Conservation (phyloP, 2,329 filamentous ascomycete species). For the Keithomyces neogunnii region DNA sequence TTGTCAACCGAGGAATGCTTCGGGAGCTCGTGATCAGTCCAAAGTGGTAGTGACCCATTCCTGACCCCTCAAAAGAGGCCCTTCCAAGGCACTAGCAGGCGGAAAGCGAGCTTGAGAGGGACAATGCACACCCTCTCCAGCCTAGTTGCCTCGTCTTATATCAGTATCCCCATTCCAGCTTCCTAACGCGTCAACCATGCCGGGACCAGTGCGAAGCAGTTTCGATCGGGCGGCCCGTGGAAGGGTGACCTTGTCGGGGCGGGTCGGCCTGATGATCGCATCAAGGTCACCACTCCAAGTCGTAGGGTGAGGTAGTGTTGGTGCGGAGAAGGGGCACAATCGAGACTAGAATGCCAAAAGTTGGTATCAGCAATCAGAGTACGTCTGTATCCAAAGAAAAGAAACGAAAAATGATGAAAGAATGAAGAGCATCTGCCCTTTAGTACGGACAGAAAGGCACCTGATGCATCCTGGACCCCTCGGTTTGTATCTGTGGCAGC, state of each 20-base stretch:
- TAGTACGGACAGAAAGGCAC: too few relatives aligned
- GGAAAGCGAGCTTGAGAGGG: not conserved
- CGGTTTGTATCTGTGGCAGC: too few relatives aligned
- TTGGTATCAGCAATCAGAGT: too few relatives aligned
- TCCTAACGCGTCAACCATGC: not conserved
- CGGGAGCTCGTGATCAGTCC: not conserved
- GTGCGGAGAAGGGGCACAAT: not conserved
- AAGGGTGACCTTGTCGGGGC: not conserved
- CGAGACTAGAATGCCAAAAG: too few relatives aligned
- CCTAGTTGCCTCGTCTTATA: not conserved
- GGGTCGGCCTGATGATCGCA: not conserved
- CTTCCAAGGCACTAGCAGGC: not conserved
- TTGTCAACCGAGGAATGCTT: not conserved
- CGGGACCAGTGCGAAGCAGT: not conserved
- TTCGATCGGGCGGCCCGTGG: not conserved
- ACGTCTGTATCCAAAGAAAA: too few relatives aligned
- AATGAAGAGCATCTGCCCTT: too few relatives aligned
- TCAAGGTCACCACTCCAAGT: not conserved
- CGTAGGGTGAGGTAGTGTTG: not conserved
- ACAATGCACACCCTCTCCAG: not conserved
- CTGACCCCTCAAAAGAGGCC: not conserved
- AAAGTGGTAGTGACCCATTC: not conserved
- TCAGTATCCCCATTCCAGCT: slow-evolving; percentile 1
- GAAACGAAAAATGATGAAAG: too few relatives aligned
- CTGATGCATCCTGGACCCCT: too few relatives aligned